Evolutionary conservation across 805 yeast species (phyloP), one percentile per base, ranked within the genome.

Genomic region (Spathaspora passalidarum): DNA sequence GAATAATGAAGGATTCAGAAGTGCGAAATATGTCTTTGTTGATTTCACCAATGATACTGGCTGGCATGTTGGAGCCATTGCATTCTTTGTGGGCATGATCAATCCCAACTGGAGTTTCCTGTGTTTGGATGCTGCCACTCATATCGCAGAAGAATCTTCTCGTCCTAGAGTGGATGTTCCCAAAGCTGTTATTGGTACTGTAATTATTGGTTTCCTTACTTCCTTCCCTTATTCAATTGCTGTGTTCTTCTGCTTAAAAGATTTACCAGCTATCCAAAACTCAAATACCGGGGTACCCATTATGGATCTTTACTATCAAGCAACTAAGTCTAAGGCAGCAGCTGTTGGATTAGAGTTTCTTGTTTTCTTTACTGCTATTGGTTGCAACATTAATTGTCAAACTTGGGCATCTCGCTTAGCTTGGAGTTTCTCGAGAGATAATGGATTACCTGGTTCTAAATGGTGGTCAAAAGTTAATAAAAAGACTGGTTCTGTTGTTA

Each of bases 61-160:
- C 34, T 82, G 87, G 86, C 52, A 67, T 8, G 68, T 77, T 2
- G 52, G 77, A 1, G 87, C 78, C 22, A 74, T 82, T 60, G 84
- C 86, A 0, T 80, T 82, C 57, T 74, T 83, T 46, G 79, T 81
- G n/a, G 88, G 89, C n/a, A 62, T 83, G 40, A 76, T 83, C 52
- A 82, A 82, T 57, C 86, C 88, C 5, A 78, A 80, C 46, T 84
- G 86, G 86, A 78, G 84, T 8, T 82, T 82, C 66, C 73, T 81
- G 21, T 82, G 88, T 52, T 69, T 82, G 42, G 90, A 84, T 56
- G 79, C 82, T 47, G 87, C 88, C 2, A 81, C 88, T 2, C 89
- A 84, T 55, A 72, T 84, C 76, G 81, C 85, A 18, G 90, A 84
- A 57, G 89, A 84, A 56, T 74, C 75, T 32, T 66, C 73, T 32